These are phyloP conservation scores for Xylaria hypoxylon DNA, from an alignment of 2,329 filamentous ascomycete genomes.

Conservation along the genomic window DNA sequence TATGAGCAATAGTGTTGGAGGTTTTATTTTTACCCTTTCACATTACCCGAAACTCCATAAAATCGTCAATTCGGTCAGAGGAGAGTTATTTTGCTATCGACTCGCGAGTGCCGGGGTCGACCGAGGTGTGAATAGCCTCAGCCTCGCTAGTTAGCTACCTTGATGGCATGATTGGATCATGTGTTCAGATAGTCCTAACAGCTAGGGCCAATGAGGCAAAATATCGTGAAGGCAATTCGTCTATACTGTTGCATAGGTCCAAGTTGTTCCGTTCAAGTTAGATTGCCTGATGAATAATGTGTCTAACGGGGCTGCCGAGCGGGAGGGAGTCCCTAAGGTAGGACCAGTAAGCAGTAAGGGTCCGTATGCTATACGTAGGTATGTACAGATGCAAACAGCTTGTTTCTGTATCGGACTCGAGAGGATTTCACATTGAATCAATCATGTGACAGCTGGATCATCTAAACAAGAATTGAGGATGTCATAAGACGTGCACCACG, in stretches of 20 bases:
- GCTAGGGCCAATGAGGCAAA: background rate
- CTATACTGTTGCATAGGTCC: background rate
- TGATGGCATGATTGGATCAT: too few relatives aligned
- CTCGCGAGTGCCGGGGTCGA: too few relatives aligned
- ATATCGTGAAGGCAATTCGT: too few relatives aligned
- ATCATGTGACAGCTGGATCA: too few relatives aligned
- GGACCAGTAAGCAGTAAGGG: conserved; percentile 4
- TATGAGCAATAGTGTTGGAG: background rate
- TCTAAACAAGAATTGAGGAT: too few relatives aligned
- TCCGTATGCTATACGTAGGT: background rate
- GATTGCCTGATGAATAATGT: background rate
- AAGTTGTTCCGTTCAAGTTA: background rate
- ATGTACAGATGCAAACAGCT: background rate
- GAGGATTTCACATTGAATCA: too few relatives aligned
- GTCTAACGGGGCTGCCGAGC: background rate
- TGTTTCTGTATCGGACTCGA: too few relatives aligned
- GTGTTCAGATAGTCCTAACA: background rate
- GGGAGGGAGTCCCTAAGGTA: background rate
- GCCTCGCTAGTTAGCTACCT: too few relatives aligned
- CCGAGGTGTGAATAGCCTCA: too few relatives aligned
- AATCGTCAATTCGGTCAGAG: too few relatives aligned
- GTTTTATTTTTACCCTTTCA: background rate
- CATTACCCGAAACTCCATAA: too few relatives aligned
- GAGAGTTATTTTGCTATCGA: too few relatives aligned
- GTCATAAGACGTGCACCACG: background rate